Base-by-base conservation (phyloP, 2,329 filamentous ascomycete genomes). In the Talaromyces sp. region DNA sequence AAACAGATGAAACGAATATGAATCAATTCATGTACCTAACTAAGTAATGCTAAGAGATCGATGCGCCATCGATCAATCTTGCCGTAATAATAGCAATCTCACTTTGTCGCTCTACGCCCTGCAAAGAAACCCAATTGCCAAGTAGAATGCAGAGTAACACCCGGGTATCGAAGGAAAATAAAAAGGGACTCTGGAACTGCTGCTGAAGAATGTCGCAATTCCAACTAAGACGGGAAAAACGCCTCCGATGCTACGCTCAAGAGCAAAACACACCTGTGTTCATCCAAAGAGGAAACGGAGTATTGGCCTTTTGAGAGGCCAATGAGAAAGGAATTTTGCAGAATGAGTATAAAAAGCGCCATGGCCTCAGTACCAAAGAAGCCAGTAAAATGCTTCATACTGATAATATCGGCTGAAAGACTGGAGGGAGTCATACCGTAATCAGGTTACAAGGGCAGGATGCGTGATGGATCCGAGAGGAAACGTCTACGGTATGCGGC, bases 401-500 rank as follows among this genome's bases (percentile, higher is more conserved):
- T 51, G 24, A 26, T 51, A 11, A 24, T 10, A 19, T 29, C 49
- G 49, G 26, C 49, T 51, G 49, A 26, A 27, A 26, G 24, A n/a
- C 26, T 26, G 9, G 41, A 62, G 35, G 52, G 43, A 43, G 55
- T 59, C 59, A 53, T 56, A 61, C 60, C 53, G 59, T 46, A 46
- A 63, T 62, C 52, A 58, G 59, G 69, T 76, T 78, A 80, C 74
- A 79, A 70, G 65, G 77, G 71, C 63, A 80, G 69, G 67, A 80
- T 71, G 65, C 77, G 75, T 59, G 78, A 76, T 56, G 73, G 70
- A 66, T 80, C 78, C 68, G 78, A 71, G 41, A 80, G 75, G 65
- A 80, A 80, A 67, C 75, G 76, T 71, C 78, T 78, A 75, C 80
- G 78, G 71, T 81, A 81, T 67, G 74, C 74, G 65, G 77, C 78